Conservation (phyloP, 352 stramenopile genomes). For the Globisporangium sylvaticum region DNA sequence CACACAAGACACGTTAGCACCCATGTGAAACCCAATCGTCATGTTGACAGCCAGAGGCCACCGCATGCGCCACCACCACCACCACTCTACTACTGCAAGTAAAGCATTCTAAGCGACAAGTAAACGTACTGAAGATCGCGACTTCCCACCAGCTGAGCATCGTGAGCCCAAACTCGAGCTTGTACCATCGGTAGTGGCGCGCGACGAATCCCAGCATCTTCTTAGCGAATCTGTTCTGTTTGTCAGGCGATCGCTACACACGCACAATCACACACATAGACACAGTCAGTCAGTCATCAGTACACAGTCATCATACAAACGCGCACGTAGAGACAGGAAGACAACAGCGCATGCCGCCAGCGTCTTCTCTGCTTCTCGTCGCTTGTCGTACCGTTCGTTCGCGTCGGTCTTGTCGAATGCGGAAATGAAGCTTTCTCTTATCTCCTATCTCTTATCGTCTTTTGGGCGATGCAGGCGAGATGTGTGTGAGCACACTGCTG, state of each 20-base stretch:
- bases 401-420: conserved; percentile 4
- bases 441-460: too few species aligned
- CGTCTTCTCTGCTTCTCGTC: not conserved
- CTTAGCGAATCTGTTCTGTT: not conserved
- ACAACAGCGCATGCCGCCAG: not conserved
- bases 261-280: not conserved
- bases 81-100: not conserved
- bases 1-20: not conserved
- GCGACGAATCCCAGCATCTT: conserved; percentile 58
- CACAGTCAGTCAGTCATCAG: not conserved
- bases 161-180: conserved; percentile 83
- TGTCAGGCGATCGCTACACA: not conserved
- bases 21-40: not conserved
- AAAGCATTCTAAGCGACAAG: not conserved
- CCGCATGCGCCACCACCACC: not conserved
- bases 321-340: not conserved
- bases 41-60: not conserved
- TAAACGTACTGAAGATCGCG: conserved; percentile 75
- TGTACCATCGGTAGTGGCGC: conserved; percentile 82
- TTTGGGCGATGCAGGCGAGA: not conserved
- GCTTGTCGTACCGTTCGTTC: not conserved
- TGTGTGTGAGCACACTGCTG: not conserved
- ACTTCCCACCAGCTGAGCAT: conserved; percentile 82
- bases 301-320: not conserved
- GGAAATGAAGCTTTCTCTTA: conserved; percentile 1